Evolutionary conservation across 2,329 filamentous ascomycete genomes (phyloP).

Genomic region (Beauveria sp.): DNA sequence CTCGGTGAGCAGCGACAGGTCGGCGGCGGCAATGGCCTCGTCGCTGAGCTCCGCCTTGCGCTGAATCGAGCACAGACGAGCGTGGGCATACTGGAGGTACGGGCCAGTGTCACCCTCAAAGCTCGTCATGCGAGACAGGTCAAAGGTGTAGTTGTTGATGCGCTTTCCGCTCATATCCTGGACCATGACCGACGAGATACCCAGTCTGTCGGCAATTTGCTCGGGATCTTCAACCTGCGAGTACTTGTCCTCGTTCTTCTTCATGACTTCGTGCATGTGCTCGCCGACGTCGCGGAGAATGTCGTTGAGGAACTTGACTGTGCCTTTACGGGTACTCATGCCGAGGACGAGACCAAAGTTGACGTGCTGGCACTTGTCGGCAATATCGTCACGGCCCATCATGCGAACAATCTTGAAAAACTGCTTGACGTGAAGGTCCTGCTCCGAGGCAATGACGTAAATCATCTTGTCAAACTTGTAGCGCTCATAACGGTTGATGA

Average conservation of each 20-base stretch:
- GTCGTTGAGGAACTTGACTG: conserved; percentile 59
- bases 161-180: conserved; percentile 95
- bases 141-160: conserved; percentile 63
- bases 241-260: conserved; percentile 84
- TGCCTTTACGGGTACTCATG: conserved; percentile 65
- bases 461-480: conserved; percentile 72
- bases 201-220: conserved; percentile 75
- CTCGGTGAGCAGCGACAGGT: conserved; percentile 63
- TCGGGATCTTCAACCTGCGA: conserved; percentile 78
- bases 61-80: conserved; percentile 59
- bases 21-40: conserved; percentile 53
- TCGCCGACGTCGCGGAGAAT: conserved; percentile 76
- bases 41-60: conserved; percentile 45
- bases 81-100: conserved; percentile 77
- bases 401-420: conserved; percentile 71
- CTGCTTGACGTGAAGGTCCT: conserved; percentile 66
- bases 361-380: conserved; percentile 62
- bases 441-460: conserved; percentile 66
- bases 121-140: conserved; percentile 74
- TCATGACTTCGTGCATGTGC: conserved; percentile 98
- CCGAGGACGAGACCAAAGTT: conserved; percentile 67
- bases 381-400: conserved; percentile 60
- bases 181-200: conserved; percentile 79
- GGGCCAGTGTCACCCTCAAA: conserved; percentile 82
- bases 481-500: conserved; percentile 55